Conservation (phyloP, 208 protist species). For the Acanthamoeba castellanii region DNA sequence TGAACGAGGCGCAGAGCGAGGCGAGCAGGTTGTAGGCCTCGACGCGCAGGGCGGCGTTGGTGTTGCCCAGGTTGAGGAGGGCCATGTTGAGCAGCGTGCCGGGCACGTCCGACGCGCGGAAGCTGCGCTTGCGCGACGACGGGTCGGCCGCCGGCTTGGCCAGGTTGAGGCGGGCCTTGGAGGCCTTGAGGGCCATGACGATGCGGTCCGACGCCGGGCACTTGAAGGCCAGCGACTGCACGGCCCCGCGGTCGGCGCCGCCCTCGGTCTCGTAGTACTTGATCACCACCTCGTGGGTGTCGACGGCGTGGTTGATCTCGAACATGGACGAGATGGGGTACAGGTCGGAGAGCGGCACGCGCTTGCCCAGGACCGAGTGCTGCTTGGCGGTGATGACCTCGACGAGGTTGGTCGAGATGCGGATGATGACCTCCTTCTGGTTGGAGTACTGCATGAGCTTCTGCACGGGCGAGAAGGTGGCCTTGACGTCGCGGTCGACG, state of each 20-base stretch:
- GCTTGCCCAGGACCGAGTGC: slow-evolving; percentile 71
- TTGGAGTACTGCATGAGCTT: slow-evolving; percentile 75
- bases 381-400: slow-evolving; percentile 77
- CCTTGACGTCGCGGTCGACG: slow-evolving; percentile 81
- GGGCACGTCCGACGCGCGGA: slow-evolving; percentile 85
- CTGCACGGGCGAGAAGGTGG: slow-evolving; percentile 77
- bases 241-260: not conserved
- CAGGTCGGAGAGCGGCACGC: slow-evolving; percentile 66
- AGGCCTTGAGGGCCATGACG: slow-evolving; percentile 76
- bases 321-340: slow-evolving; percentile 79
- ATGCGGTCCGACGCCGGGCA: slow-evolving; percentile 50
- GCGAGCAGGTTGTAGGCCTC: slow-evolving; percentile 84
- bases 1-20: slow-evolving; percentile 80
- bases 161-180: slow-evolving; percentile 77
- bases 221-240: slow-evolving; percentile 54
- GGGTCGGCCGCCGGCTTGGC: slow-evolving; percentile 53
- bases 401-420: slow-evolving; percentile 60
- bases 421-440: slow-evolving; percentile 71
- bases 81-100: slow-evolving; percentile 87
- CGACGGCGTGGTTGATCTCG: slow-evolving; percentile 54
- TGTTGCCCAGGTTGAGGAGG: slow-evolving; percentile 84
- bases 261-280: slow-evolving; percentile 80
- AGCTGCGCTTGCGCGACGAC: slow-evolving; percentile 59
- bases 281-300: slow-evolving; percentile 79
- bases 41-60: slow-evolving; percentile 77